These are phyloP conservation scores for Kregervanrija pseudodelftensis DNA, from an alignment of 805 yeast species.

Conservation along the genomic window DNA sequence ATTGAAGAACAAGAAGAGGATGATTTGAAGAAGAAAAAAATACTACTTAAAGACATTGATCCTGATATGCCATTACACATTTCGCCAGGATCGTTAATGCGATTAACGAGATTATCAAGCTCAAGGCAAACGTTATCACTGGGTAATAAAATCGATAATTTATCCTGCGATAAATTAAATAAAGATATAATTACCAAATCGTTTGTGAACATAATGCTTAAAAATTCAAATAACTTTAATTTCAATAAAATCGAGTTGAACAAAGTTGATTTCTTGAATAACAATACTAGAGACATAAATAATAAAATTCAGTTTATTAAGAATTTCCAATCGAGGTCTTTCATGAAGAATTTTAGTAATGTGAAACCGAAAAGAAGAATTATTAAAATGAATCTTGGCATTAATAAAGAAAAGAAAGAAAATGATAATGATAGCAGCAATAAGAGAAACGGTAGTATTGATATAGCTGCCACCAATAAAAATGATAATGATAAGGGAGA, in stretches of 20 bases:
- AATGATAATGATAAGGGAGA: too few relatives aligned
- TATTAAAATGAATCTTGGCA: conserved; percentile 15
- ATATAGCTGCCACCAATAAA: too few relatives aligned
- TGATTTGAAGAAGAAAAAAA: conserved; percentile 28
- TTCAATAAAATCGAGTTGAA: conserved; percentile 29
- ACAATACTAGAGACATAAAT: conserved; percentile 24
- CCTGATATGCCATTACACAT: conserved; percentile 50
- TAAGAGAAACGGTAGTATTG: too few relatives aligned
- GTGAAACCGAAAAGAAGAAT: conserved; percentile 25
- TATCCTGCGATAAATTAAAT: conserved; percentile 28
- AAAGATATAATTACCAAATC: conserved; percentile 27
- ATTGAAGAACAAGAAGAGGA: conserved; percentile 26
- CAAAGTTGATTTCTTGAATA: conserved; percentile 19
- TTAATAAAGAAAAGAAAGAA: conserved; percentile 1
- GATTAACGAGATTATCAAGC: conserved; percentile 59
- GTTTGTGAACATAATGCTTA: conserved; percentile 23
- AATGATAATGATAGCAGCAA: not conserved
- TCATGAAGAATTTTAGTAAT: conserved; percentile 24
- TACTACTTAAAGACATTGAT: conserved; percentile 41
- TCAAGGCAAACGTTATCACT: conserved; percentile 79
- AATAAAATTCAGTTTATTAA: conserved; percentile 34
- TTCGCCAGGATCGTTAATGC: conserved; percentile 58
- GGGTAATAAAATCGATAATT: conserved; percentile 26
- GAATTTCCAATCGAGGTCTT: conserved; percentile 38
- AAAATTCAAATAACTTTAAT: conserved; percentile 19